These are phyloP conservation scores for Epichloe festucae DNA, from an alignment of 2,329 filamentous ascomycete genomes.

Conservation along the genomic window DNA sequence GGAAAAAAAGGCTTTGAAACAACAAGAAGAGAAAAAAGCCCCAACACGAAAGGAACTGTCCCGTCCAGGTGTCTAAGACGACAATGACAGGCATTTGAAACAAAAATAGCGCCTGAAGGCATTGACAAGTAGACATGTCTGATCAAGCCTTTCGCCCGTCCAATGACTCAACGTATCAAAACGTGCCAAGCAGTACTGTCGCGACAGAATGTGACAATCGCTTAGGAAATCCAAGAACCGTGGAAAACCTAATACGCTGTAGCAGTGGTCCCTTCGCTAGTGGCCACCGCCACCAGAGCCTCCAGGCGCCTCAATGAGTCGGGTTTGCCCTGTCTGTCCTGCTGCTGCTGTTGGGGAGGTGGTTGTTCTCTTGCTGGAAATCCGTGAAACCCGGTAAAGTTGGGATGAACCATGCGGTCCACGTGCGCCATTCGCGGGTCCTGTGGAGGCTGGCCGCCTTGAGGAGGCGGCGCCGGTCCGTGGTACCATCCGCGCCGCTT, in stretches of 20 bases:
- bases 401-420: constrained; percentile 45
- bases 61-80: no score
- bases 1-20: no score
- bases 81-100: no score
- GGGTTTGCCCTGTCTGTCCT: constrained; percentile 16
- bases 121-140: no score
- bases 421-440: constrained; percentile 31
- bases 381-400: constrained; percentile 37
- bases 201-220: no score
- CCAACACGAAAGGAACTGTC: no score
- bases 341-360: constrained; percentile 12
- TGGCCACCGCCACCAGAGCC: constrained; percentile 31
- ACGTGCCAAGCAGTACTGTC: no score
- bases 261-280: constrained; percentile 29
- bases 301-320: constrained; percentile 27
- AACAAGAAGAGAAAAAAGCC: no score
- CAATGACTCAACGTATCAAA: no score
- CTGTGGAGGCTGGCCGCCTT: constrained; percentile 18
- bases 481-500: constrained; percentile 67
- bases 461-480: constrained; percentile 28
- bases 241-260: constrained; percentile 21
- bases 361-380: constrained; percentile 29
- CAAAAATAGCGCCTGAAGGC: no score
- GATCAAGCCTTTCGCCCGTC: no score
- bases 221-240: no score